These are phyloP conservation scores for Eremothecium cymbalariae DNA, from an alignment of 1,139 yeast genomes.

Conservation along the genomic window DNA sequence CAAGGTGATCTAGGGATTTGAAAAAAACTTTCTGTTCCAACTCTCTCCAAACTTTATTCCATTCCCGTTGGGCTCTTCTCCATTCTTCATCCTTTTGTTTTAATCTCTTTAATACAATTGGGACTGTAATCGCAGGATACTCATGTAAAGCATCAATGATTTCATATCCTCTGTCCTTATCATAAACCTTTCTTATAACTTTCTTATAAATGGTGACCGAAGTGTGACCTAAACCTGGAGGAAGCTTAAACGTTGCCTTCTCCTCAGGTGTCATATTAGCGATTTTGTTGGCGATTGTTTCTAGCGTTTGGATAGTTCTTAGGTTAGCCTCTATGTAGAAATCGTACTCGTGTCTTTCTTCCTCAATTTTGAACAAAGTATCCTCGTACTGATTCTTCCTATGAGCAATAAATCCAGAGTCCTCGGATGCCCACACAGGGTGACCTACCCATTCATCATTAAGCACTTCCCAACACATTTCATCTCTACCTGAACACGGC, in stretches of 20 bases:
- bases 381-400: constrained; percentile 97
- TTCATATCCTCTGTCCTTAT: constrained; percentile 90
- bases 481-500: constrained; percentile 98
- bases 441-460: constrained; percentile 99
- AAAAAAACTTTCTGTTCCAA: constrained; percentile 91
- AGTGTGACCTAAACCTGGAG: constrained; percentile 89
- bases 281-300: constrained; percentile 89
- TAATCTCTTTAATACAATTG: constrained; percentile 80
- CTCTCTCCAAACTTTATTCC: constrained; percentile 99
- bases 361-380: constrained; percentile 88
- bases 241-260: constrained; percentile 74
- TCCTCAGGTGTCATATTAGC: constrained; percentile 91
- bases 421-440: constrained; percentile 99
- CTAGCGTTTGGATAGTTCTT: constrained; percentile 90
- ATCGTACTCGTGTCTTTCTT: constrained; percentile 95
- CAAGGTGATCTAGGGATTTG: constrained; percentile 90
- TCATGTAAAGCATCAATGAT: constrained; percentile 94
- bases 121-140: constrained; percentile 90
- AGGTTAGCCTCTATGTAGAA: constrained; percentile 90
- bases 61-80: constrained; percentile 96
- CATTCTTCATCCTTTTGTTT: constrained; percentile 98
- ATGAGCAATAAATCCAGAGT: constrained; percentile 95
- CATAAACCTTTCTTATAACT: constrained; percentile 85
- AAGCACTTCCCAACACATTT: constrained; percentile 97
- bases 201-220: constrained; percentile 87